These are phyloP conservation scores for Penicillium ucsense DNA, from an alignment of 495 filamentous ascomycete genomes.

Conservation along the genomic window DNA sequence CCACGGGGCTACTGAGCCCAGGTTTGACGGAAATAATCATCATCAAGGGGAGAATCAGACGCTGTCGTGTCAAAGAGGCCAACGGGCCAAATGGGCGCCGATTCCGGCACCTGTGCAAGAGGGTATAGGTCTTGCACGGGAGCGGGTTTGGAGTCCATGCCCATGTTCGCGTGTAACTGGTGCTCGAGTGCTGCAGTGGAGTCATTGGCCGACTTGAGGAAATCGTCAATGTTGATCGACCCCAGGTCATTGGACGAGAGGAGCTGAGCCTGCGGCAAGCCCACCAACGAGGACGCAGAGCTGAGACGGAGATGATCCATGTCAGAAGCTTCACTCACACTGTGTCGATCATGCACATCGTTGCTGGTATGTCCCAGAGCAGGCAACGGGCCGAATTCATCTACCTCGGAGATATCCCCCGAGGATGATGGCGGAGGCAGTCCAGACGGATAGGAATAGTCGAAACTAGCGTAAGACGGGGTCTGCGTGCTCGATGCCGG, in stretches of 20 bases:
- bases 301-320: slow-evolving; percentile 44
- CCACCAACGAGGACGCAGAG: slow-evolving; percentile 44
- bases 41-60: slow-evolving; percentile 24
- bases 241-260: slow-evolving; percentile 45
- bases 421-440: slow-evolving; percentile 58
- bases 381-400: slow-evolving; percentile 46
- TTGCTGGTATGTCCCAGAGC: slow-evolving; percentile 21
- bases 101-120: slow-evolving; percentile 24
- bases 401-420: slow-evolving; percentile 65
- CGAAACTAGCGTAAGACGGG: slow-evolving; percentile 59
- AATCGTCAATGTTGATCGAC: slow-evolving; percentile 54
- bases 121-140: slow-evolving; percentile 26
- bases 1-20: slow-evolving; percentile 25
- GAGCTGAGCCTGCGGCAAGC: slow-evolving; percentile 41
- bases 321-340: slow-evolving; percentile 46
- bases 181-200: slow-evolving; percentile 39
- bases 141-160: slow-evolving; percentile 28
- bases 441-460: slow-evolving; percentile 45
- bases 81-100: slow-evolving; percentile 30
- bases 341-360: slow-evolving; percentile 36
- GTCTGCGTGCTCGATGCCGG: slow-evolving; percentile 61
- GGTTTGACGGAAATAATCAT: slow-evolving; percentile 23
- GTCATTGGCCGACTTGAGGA: slow-evolving; percentile 45
- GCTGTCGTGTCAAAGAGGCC: slow-evolving; percentile 24
- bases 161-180: slow-evolving; percentile 36